Evolutionary conservation across 2,329 filamentous ascomycete species (phyloP), one percentile per base, ranked within the genome.

Genomic region (Aureobasidium sp.): DNA sequence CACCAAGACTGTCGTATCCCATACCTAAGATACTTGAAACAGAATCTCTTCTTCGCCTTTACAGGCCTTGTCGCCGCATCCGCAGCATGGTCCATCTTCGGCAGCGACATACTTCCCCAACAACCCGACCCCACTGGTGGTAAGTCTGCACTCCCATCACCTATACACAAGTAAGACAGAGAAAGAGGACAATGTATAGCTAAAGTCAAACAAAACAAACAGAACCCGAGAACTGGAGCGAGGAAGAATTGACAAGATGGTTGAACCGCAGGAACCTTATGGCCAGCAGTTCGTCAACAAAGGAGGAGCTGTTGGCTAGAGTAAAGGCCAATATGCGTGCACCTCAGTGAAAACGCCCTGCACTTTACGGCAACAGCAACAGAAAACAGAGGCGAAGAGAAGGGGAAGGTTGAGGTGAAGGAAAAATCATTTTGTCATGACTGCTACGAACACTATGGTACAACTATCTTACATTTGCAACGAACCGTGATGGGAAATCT

Each of bases 71-170:
- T 96, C 15, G 88, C 89, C 7, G 90, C 88, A 1, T 90, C 88
- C 1, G 88, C 90, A 17, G 84, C 84, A 43, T 96, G 88, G 87
- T 82, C 84, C 19, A 93, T 96, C 67, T 95, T 88, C 86, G 90
- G 90, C 60, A 81, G 84, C 57, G 90, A 93, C 64, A 82, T 96
- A 69, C 95, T 96, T 68, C 92, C 92, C 0, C 74, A 82, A 3
- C 78, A 85, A 65, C 63, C 78, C 50, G 91, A 96, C 70, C 90
- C 92, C n/a, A 89, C 78, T 29, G 91, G 91, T 62, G 81, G 90
- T 77, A 84, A 77, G 47, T 50, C 11, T 9, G n/a, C n/a, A n/a
- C n/a, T n/a, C n/a, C n/a, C n/a, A n/a, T n/a, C n/a, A n/a, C n/a
- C n/a, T n/a, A n/a, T n/a, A n/a, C n/a, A n/a, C n/a, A n/a, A n/a